Conservation (phyloP, 352 stramenopile species). For the Aphanomyces cochlioides region DNA sequence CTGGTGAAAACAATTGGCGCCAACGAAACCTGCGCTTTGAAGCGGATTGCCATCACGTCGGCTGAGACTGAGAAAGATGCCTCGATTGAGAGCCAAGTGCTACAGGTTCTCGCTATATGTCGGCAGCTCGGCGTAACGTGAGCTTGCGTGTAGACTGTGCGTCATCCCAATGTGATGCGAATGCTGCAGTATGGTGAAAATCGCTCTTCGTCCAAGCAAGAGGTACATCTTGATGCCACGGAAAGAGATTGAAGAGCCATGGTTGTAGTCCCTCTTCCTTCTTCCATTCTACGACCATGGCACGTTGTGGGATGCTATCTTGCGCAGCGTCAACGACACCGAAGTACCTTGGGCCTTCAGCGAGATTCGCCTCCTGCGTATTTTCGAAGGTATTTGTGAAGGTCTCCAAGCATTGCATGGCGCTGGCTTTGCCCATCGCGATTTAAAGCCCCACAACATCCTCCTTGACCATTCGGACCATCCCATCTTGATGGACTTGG, state of each 20-base stretch:
- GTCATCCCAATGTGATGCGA: constrained; percentile 76
- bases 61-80: constrained; percentile 74
- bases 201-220: constrained; percentile 51
- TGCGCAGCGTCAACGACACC: constrained; percentile 54
- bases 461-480: constrained; percentile 41
- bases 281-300: constrained; percentile 82
- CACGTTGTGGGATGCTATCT: constrained; percentile 75
- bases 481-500: constrained; percentile 83
- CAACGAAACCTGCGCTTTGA: constrained; percentile 73
- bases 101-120: constrained; percentile 41
- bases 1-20: constrained; percentile 47
- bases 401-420: constrained; percentile 71
- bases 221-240: constrained; percentile 40
- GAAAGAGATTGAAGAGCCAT: too few species aligned
- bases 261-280: constrained; percentile 69
- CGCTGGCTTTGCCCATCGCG: constrained; percentile 76
- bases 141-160: constrained; percentile 47
- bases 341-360: constrained; percentile 80
- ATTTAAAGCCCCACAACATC: constrained; percentile 84
- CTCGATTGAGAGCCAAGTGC: constrained; percentile 71
- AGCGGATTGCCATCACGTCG: constrained; percentile 78
- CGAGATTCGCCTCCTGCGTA: constrained; percentile 69
- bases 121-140: constrained; percentile 2
- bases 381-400: constrained; percentile 82
- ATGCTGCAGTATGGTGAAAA: constrained; percentile 75